phyloP scores from a whole-genome alignment of 1,284 basidiomycete species.

The Boletus sp. region DNA sequence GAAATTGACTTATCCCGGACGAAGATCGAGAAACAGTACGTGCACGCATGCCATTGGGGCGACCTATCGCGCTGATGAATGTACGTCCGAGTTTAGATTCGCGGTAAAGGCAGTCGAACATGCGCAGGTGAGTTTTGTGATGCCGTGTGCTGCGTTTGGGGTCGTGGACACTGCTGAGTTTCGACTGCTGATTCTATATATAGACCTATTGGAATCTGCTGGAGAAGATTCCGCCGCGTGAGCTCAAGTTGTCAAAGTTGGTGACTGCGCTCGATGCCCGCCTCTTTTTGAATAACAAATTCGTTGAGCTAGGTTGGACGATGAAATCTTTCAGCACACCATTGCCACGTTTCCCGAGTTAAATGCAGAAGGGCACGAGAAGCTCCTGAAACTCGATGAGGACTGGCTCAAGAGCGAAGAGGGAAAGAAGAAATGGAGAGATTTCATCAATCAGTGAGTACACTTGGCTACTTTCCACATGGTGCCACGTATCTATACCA shows the following conservation, averaged over 20 bases:
- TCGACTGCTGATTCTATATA: conserved; percentile 18
- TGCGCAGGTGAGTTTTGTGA: conserved; percentile 63
- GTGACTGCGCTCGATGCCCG: conserved; percentile 22
- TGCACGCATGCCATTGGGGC: conserved; percentile 20
- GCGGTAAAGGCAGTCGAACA: conserved; percentile 97
- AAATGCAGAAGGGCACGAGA: conserved; percentile 56
- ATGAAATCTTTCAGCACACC: conserved; percentile 85
- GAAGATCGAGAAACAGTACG: conserved; percentile 94
- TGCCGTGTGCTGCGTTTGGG: neutral
- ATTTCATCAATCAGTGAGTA: conserved; percentile 81
- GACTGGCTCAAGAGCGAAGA: conserved; percentile 90
- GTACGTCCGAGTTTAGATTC: conserved; percentile 50
- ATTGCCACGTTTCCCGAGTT: conserved; percentile 83
- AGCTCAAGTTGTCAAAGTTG: conserved; percentile 80
- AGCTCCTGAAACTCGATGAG: conserved; percentile 79
- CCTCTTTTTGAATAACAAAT: conserved; percentile 14
- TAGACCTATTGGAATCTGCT: conserved; percentile 96
- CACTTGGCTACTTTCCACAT: neutral
- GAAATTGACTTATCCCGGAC: conserved; percentile 4
- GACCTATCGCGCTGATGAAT: conserved; percentile 20
- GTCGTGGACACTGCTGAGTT: conserved; percentile 6
- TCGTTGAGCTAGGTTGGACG: conserved; percentile 64
- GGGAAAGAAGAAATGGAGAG: conserved; percentile 92
- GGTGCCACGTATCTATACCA: neutral
- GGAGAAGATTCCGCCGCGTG: conserved; percentile 74